Conservation (phyloP, 352 stramenopile species). For the Pythium periplocum region DNA sequence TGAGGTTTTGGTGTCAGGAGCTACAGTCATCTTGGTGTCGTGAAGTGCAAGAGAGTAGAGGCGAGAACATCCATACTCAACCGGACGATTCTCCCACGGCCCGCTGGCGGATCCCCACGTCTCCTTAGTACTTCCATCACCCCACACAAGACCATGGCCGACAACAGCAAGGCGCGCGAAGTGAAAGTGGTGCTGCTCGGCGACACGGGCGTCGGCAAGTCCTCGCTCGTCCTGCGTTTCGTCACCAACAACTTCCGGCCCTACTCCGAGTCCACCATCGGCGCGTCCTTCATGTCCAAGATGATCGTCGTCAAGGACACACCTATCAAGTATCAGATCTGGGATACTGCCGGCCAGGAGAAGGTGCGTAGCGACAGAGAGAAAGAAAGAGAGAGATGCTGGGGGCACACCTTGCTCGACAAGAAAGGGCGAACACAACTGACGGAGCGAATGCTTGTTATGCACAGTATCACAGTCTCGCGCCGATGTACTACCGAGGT, state of each 20-base stretch:
- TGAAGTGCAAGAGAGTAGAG: too few species aligned
- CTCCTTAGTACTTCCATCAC: too few species aligned
- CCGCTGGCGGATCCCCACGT: too few species aligned
- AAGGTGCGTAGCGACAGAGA: conserved; percentile 40
- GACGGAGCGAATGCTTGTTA: background rate
- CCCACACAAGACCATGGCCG: conserved; percentile 28
- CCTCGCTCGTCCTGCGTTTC: conserved; percentile 94
- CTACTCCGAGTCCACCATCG: conserved; percentile 96
- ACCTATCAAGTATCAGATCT: conserved; percentile 97
- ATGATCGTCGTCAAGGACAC: conserved; percentile 91
- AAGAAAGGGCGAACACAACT: too few species aligned
- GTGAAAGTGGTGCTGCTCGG: conserved; percentile 91
- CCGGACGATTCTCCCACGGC: too few species aligned
- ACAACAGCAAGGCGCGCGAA: conserved; percentile 75
- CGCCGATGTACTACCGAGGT: conserved; percentile 98
- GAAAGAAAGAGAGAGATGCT: background rate
- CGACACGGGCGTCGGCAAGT: conserved; percentile 95
- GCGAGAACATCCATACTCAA: too few species aligned
- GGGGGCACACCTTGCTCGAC: too few species aligned
- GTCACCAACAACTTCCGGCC: conserved; percentile 96
- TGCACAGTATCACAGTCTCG: conserved; percentile 92
- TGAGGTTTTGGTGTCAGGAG: too few species aligned
- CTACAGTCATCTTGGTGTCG: too few species aligned
- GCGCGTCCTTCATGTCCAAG: conserved; percentile 97
- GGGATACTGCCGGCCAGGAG: conserved; percentile 98